A percentile compares a stretch with the other conserved stretches of the same genome.
phyloP scores from a whole-genome alignment of 805 yeast species.

The Blastobotrys americana region DNA sequence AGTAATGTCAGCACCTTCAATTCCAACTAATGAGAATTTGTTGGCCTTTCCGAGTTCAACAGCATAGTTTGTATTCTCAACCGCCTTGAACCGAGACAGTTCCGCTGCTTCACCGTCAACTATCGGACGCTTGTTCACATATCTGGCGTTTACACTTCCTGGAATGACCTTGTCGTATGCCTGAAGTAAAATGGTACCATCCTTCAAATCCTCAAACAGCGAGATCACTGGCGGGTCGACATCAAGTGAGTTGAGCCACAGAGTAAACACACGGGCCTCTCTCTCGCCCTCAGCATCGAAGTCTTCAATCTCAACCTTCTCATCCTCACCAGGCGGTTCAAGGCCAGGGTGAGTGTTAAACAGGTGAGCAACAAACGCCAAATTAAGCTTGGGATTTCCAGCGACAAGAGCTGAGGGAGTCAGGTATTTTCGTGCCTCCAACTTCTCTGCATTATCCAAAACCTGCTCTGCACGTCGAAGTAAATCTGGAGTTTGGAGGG shows the following conservation, averaged over 20 bases:
- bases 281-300: slow-evolving; percentile 99
- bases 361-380: slow-evolving; percentile 95
- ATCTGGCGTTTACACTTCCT: slow-evolving; percentile 73
- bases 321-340: slow-evolving; percentile 87
- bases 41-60: slow-evolving; percentile 92
- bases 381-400: slow-evolving; percentile 92
- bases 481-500: slow-evolving; percentile 71
- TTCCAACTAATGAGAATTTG: slow-evolving; percentile 90
- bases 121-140: slow-evolving; percentile 75
- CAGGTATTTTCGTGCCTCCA: slow-evolving; percentile 88
- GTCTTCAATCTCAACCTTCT: slow-evolving; percentile 90
- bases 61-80: slow-evolving; percentile 97
- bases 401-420: slow-evolving; percentile 90
- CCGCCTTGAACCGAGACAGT: slow-evolving; percentile 83
- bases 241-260: slow-evolving; percentile 94
- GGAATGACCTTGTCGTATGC: slow-evolving; percentile 96
- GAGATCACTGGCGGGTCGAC: slow-evolving; percentile 92
- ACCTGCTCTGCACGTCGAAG: slow-evolving; percentile 82
- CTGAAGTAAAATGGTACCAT: slow-evolving; percentile 80
- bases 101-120: slow-evolving; percentile 34
- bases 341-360: slow-evolving; percentile 96
- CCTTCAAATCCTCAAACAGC: slow-evolving; percentile 89
- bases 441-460: slow-evolving; percentile 76
- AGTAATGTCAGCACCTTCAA: slow-evolving; percentile 94
- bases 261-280: slow-evolving; percentile 95